These are phyloP conservation scores for Peniophora sp. DNA, from an alignment of 1,284 basidiomycete species.

Conservation along the genomic window DNA sequence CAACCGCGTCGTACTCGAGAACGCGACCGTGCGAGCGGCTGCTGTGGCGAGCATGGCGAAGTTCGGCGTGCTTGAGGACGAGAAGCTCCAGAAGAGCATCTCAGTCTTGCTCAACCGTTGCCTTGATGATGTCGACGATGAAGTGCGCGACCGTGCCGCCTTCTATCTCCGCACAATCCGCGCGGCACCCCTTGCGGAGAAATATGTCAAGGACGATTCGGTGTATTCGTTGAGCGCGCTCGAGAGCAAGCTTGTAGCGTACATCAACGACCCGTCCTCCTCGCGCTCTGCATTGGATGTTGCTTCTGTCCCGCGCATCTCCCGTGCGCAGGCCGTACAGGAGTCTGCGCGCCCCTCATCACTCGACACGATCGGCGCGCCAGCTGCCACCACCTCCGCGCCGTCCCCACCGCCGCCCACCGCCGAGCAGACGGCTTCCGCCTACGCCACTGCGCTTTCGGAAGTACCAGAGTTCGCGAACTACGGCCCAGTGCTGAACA, in stretches of 20 bases:
- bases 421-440: constrained; percentile 77
- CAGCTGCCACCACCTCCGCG: constrained; percentile 52
- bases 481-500: constrained; percentile 88
- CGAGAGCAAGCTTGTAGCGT: constrained; percentile 82
- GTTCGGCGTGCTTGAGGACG: constrained; percentile 90
- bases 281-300: constrained; percentile 70
- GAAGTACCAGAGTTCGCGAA: constrained; percentile 81
- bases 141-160: constrained; percentile 96
- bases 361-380: constrained; percentile 73
- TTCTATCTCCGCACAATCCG: constrained; percentile 86
- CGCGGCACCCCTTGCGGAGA: constrained; percentile 74
- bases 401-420: constrained; percentile 62
- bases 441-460: constrained; percentile 80
- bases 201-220: constrained; percentile 91
- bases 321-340: constrained; percentile 80
- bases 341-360: constrained; percentile 76
- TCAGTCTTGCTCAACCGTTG: constrained; percentile 86
- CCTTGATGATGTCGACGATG: constrained; percentile 97
- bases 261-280: constrained; percentile 76
- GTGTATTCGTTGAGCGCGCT: constrained; percentile 84
- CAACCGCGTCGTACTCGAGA: constrained; percentile 98
- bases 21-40: constrained; percentile 95
- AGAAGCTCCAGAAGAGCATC: constrained; percentile 77
- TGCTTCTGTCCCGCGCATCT: constrained; percentile 82
- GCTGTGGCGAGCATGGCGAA: constrained; percentile 94